Evolutionary conservation across 495 filamentous ascomycete species (phyloP).

Genomic region (Stereocaulon alpinum): DNA sequence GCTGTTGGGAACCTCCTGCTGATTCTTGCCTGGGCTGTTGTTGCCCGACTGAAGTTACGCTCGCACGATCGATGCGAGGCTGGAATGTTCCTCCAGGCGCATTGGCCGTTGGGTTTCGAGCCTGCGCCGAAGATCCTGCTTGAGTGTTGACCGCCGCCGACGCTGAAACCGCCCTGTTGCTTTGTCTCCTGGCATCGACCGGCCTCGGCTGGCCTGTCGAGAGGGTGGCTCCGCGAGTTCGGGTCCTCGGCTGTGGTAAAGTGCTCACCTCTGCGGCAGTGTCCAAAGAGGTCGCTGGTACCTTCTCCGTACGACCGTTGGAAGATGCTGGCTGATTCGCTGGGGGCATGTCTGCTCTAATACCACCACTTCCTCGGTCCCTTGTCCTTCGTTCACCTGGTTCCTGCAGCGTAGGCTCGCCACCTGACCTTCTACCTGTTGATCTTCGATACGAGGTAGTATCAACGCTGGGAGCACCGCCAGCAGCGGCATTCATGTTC

Average conservation of each 20-base stretch:
- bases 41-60: conserved; percentile 8
- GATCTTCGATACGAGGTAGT: conserved; percentile 28
- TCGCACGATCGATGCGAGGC: conserved; percentile 1
- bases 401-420: conserved; percentile 11
- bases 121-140: neutral
- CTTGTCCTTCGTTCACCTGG: conserved; percentile 19
- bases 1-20: conserved; percentile 28
- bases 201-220: conserved; percentile 28
- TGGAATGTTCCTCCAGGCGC: conserved; percentile 11
- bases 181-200: conserved; percentile 18
- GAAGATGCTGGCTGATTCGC: conserved; percentile 12
- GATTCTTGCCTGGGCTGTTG: conserved; percentile 26
- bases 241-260: conserved; percentile 13
- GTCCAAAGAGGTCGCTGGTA: neutral
- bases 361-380: conserved; percentile 19
- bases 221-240: conserved; percentile 22
- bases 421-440: conserved; percentile 20
- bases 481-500: conserved; percentile 47
- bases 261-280: conserved; percentile 2
- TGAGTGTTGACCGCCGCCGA: conserved; percentile 9
- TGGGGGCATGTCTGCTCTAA: conserved; percentile 4
- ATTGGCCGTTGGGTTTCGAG: conserved; percentile 14
- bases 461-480: conserved; percentile 37
- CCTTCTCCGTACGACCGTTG: conserved; percentile 6
- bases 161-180: conserved; percentile 17